Conservation (phyloP, 2,329 filamentous ascomycete genomes). For the Diaporthe longicolla region DNA sequence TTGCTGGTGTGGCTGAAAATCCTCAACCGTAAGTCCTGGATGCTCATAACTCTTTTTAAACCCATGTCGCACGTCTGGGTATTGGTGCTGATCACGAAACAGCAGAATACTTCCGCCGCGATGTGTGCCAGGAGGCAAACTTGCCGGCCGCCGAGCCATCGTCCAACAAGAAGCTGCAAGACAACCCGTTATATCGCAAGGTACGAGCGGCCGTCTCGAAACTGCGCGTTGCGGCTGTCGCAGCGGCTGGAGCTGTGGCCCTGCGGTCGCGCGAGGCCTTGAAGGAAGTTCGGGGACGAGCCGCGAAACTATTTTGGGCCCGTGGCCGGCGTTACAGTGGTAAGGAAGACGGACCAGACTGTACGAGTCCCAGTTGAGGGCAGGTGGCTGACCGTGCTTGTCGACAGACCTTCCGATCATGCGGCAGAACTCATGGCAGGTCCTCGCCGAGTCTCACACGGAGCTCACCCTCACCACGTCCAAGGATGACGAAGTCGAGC, state of each 20-base stretch:
- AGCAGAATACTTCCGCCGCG: not conserved
- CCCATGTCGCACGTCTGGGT: not conserved
- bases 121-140: not conserved
- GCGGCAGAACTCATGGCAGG: conserved; percentile 33
- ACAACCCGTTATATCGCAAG: not conserved
- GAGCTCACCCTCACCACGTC: not conserved
- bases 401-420: conserved; percentile 39
- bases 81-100: not conserved
- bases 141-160: conserved; percentile 4
- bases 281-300: not conserved
- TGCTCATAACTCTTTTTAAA: not conserved
- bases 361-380: not conserved
- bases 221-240: not conserved
- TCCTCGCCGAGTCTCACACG: conserved; percentile 34
- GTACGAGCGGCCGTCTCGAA: not conserved
- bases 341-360: not conserved
- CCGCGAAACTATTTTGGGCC: not conserved
- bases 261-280: not conserved
- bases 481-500: not conserved
- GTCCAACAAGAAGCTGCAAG: not conserved
- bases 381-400: not conserved
- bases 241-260: not conserved
- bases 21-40: not conserved
- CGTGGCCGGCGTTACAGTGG: not conserved
- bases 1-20: not conserved